These are phyloP conservation scores for Talaromyces wortmannii DNA, from an alignment of 495 filamentous ascomycete genomes.

Conservation along the genomic window DNA sequence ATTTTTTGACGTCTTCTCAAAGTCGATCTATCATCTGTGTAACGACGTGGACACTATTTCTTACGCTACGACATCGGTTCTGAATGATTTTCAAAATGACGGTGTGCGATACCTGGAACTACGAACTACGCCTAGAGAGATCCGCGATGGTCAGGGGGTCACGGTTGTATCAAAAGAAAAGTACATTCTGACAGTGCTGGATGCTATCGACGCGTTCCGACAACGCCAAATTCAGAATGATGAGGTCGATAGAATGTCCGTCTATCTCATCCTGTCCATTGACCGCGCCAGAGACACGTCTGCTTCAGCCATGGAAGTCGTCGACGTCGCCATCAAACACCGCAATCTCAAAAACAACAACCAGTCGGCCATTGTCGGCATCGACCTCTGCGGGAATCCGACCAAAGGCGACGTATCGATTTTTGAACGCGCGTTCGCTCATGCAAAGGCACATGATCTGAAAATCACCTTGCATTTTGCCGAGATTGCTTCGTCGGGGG, in stretches of 20 bases:
- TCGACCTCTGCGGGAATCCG: constrained; percentile 81
- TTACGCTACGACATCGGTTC: constrained; percentile 60
- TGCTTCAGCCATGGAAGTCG: constrained; percentile 48
- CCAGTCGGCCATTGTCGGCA: constrained; percentile 57
- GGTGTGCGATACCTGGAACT: constrained; percentile 77
- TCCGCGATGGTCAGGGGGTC: constrained; percentile 26
- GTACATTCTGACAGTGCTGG: constrained; percentile 62
- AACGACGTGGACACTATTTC: constrained; percentile 48
- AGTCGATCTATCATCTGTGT: constrained; percentile 69
- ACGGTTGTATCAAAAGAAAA: constrained; percentile 43
- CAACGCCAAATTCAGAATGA: not conserved
- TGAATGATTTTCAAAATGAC: constrained; percentile 63
- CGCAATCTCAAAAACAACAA: constrained; percentile 38
- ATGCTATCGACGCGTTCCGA: constrained; percentile 43
- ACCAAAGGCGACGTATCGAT: constrained; percentile 48
- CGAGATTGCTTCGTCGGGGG: constrained; percentile 49
- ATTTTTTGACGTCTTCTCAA: constrained; percentile 75
- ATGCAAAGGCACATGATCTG: constrained; percentile 46
- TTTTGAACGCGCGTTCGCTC: constrained; percentile 48
- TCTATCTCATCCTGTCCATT: constrained; percentile 66
- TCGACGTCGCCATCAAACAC: constrained; percentile 57
- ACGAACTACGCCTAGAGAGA: constrained; percentile 68
- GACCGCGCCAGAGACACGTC: constrained; percentile 56
- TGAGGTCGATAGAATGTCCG: constrained; percentile 29
- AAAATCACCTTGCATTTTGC: constrained; percentile 74